Conservation (phyloP, 352 stramenopile genomes). For the Labyrinthula sp. region DNA sequence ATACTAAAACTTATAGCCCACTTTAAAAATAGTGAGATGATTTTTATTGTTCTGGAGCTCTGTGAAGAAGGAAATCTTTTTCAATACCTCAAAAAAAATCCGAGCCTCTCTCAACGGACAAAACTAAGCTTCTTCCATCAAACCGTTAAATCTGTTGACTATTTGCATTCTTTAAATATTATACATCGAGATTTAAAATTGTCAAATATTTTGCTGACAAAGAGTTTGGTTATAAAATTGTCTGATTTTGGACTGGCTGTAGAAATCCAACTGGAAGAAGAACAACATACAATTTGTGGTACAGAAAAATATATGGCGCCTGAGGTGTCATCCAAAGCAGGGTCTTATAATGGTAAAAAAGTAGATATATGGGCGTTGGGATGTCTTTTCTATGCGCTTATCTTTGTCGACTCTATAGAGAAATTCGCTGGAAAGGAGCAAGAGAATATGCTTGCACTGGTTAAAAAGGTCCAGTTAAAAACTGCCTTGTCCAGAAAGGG, state of each 20-base stretch:
- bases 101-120: slow-evolving; percentile 9
- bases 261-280: slow-evolving; percentile 12
- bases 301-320: slow-evolving; percentile 31
- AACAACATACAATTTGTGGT: slow-evolving; percentile 30
- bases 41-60: slow-evolving; percentile 23
- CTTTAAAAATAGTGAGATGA: slow-evolving; percentile 16
- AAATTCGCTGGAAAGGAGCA: too few relatives aligned
- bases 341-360: slow-evolving; percentile 22
- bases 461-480: too few relatives aligned
- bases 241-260: slow-evolving; percentile 42
- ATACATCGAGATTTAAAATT: slow-evolving; percentile 30
- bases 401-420: too few relatives aligned
- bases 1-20: slow-evolving; percentile 11
- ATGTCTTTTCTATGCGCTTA: slow-evolving; percentile 28
- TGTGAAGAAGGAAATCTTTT: slow-evolving; percentile 25
- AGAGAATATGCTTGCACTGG: too few relatives aligned
- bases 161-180: slow-evolving; percentile 27
- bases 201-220: slow-evolving; percentile 47
- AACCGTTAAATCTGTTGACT: slow-evolving; percentile 17
- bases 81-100: slow-evolving; percentile 23
- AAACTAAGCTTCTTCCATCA: slow-evolving; percentile 15
- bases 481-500: too few relatives aligned
- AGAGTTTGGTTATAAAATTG: slow-evolving; percentile 45
- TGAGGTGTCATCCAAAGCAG: slow-evolving; percentile 9
- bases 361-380: slow-evolving; percentile 27